Conservation (phyloP, 176 grass and related monocot genomes). For the Avena eriantha region DNA sequence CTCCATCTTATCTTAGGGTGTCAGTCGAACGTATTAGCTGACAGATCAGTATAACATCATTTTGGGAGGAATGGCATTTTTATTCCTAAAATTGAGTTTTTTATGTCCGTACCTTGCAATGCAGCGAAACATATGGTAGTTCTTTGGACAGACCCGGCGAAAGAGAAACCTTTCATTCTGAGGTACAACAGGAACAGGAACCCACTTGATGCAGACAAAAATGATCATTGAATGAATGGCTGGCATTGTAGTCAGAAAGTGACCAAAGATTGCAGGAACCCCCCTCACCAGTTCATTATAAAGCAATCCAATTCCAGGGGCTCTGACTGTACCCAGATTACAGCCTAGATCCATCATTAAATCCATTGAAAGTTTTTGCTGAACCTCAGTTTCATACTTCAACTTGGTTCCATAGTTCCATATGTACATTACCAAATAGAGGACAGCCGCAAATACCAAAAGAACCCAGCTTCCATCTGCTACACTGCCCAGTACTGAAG, state of each 20-base stretch:
- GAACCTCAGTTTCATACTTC: slow-evolving; percentile 97
- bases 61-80: background rate
- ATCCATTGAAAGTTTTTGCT: slow-evolving; percentile 95
- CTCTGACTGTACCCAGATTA: slow-evolving; percentile 93
- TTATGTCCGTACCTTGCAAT: slow-evolving; percentile 74
- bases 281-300: slow-evolving; percentile 97
- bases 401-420: slow-evolving; percentile 98
- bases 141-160: slow-evolving; percentile 87
- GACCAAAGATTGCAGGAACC: slow-evolving; percentile 93
- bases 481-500: slow-evolving; percentile 81
- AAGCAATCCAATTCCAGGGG: slow-evolving; percentile 93
- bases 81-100: background rate
- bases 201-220: slow-evolving; percentile 99
- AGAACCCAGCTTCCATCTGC: slow-evolving; percentile 96
- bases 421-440: slow-evolving; percentile 89
- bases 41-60: slow-evolving; percentile 25
- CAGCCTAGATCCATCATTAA: slow-evolving; percentile 77
- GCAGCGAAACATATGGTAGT: slow-evolving; percentile 95
- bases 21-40: slow-evolving; percentile 23
- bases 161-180: slow-evolving; percentile 98
- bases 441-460: slow-evolving; percentile 77
- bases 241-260: slow-evolving; percentile 91
- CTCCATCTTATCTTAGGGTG: background rate
- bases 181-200: slow-evolving; percentile 91
- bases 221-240: slow-evolving; percentile 98